Conservation (phyloP, 73 alveolate genomes). For the Durusdinium trenchii region DNA sequence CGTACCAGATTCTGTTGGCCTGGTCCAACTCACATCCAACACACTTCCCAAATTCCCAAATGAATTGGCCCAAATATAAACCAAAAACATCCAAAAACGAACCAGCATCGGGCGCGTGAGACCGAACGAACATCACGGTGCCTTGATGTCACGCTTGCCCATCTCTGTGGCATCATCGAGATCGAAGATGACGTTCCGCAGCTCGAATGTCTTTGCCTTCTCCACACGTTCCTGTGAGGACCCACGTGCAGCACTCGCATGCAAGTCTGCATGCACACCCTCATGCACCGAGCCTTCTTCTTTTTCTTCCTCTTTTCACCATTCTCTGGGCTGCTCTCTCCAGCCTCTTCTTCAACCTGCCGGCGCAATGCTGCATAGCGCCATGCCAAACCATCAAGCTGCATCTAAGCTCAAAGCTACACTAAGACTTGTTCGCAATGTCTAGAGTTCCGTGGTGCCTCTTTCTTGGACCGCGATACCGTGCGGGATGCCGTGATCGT, state of each 20-base stretch:
- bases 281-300: conserved; percentile 12
- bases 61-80: too few relatives aligned
- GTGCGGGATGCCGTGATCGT: conserved; percentile 33
- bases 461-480: neutral
- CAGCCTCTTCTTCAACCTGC: neutral
- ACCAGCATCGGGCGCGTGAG: neutral
- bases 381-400: neutral
- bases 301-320: conserved; percentile 56
- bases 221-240: conserved; percentile 62
- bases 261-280: neutral
- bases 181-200: conserved; percentile 67
- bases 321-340: conserved; percentile 11
- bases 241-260: neutral
- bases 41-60: neutral
- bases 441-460: neutral
- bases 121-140: neutral
- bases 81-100: neutral
- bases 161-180: conserved; percentile 5
- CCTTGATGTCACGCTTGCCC: conserved; percentile 60
- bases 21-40: neutral
- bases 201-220: conserved; percentile 31
- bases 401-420: neutral
- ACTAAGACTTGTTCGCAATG: neutral
- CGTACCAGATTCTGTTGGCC: conserved; percentile 36
- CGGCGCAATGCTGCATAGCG: neutral